Evolutionary conservation across 2,329 filamentous ascomycete species (phyloP), one percentile per base, ranked within the genome.

Genomic region (Colletotrichum sp.): DNA sequence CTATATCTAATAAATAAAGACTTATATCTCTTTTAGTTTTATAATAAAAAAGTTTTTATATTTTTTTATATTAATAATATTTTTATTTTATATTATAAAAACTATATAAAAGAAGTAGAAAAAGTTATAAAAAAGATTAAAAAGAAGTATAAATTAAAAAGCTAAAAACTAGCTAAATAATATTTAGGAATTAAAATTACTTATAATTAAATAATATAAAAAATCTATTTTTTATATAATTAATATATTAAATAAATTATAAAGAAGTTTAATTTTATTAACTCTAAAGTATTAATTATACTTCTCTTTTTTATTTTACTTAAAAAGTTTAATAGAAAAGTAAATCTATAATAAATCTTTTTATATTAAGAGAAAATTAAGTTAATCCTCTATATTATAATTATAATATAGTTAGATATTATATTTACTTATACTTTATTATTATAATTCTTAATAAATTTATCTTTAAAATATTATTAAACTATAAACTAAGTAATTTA

Each of bases 331-430:
- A 44, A 44, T 19, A 44, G 11, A 16, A 4, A 44, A 44, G 5
- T 44, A 44, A 30, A 8, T 9, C 3, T 15, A 44, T 44, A 15
- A 2, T 15, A 36, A 36, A 0, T 36, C 3, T 7, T 15, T 0
- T 36, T 36, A 39, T 39, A 39, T 9, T 39, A 19, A 44, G 16
- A n/a, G 5, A 44, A n/a, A 2, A 44, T 44, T 19, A 19, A 2
- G 1, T 44, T 44, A 44, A 44, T n/a, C 1, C 8, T 44, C 16
- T 44, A 27, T 55, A 55, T 15, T 27, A 7, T 22, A 25, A 55
- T 22, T 13, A 55, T 22, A 27, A 22, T 27, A 55, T 55, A 55
- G 2, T 3, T 22, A 55, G 9, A 27, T 8, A 4, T 27, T 7
- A 15, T 8, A 6, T 55, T 55, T 22, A 27, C 0, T 27, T 55